Evolutionary conservation across 2,329 filamentous ascomycete genomes (phyloP), one percentile per base, ranked within the genome.

Genomic region (Juglanconis sp.): DNA sequence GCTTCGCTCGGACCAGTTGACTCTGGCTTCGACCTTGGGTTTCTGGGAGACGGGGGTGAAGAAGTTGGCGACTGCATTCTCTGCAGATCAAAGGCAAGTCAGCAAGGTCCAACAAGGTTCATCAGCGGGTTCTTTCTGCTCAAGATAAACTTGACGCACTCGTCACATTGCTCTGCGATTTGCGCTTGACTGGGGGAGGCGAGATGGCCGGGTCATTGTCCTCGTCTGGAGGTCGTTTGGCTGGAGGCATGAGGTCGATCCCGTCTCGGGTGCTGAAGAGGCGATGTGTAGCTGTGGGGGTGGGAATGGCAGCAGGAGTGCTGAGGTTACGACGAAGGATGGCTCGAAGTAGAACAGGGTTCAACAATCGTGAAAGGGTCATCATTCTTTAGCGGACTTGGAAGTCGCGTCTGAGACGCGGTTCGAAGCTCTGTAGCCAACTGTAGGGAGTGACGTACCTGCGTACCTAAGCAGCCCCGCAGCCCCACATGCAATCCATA

Each of bases 31-130:
- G 53, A 93, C 88, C 13, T 91, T 90, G 36, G 89, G 86, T 72
- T 96, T 97, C 72, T 96, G 86, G 0, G 92, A 97, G 0, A 83
- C 72, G 0, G 93, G 93, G 0, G 88, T 96, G 75, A 98, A 98
- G 78, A 98, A 98, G 57, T 84, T 91, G 24, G 90, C 84, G 1
- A 96, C 86, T 1, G 89, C 86, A 62, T 75, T 85, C 71, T 86
- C 88, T 91, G 65, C 44, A 56, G 5, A 10, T 1, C 36, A 31
- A 7, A 31, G 9, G 8, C 24, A 11, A 59, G 47, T 71, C 59
- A 71, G 65, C 34, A 46, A 24, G 30, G 31, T 24, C 17, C 8
- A 56, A 17, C 15, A 55, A 30, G 7, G 13, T 17, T 1, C 1
- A 9, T 2, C 32, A 7, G 24, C 24, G 24, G 24, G 24, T 24